A percentile compares a stretch with the other conserved stretches of the same genome.
These are phyloP conservation scores for Leccinum variicolor DNA, from an alignment of 768 basidiomycete genomes.

Conservation along the genomic window DNA sequence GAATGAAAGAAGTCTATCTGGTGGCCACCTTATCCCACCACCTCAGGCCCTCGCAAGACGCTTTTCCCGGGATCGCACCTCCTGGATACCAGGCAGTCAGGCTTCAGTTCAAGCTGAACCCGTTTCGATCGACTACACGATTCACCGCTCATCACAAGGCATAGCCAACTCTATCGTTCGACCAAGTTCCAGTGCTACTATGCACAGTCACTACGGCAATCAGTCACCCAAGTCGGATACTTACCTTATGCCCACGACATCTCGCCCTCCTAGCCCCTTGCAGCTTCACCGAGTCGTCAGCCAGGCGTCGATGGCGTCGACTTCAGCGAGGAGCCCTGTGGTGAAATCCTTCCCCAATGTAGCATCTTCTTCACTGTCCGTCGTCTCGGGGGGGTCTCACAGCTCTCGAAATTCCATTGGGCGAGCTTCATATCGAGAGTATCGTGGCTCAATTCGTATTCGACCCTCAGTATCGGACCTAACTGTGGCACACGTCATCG, in stretches of 20 bases:
- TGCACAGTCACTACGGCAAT: not conserved
- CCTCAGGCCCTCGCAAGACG: not conserved
- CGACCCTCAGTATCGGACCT: not conserved
- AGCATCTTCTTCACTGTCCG: not conserved
- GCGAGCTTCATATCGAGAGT: conserved; percentile 20
- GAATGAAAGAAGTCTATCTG: not conserved
- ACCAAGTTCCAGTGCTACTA: not conserved
- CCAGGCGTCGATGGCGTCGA: not conserved
- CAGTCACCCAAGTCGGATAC: not conserved
- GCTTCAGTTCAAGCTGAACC: not conserved
- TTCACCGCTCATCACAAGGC: not conserved
- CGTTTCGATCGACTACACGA: not conserved
- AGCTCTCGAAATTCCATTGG: conserved; percentile 10
- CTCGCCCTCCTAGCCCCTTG: not conserved
- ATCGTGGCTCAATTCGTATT: not conserved
- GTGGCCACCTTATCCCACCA: not conserved
- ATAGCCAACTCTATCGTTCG: not conserved
- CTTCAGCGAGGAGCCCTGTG: not conserved
- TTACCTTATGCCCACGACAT: not conserved
- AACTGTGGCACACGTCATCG: not conserved
- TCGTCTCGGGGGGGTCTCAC: conserved; percentile 10
- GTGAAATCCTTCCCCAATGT: not conserved
- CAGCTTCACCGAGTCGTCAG: not conserved
- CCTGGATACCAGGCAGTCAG: not conserved
- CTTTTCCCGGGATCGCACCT: not conserved